phyloP scores from a whole-genome alignment of 192 early-diverging fungal species.

The Backusella liffmaniae region DNA sequence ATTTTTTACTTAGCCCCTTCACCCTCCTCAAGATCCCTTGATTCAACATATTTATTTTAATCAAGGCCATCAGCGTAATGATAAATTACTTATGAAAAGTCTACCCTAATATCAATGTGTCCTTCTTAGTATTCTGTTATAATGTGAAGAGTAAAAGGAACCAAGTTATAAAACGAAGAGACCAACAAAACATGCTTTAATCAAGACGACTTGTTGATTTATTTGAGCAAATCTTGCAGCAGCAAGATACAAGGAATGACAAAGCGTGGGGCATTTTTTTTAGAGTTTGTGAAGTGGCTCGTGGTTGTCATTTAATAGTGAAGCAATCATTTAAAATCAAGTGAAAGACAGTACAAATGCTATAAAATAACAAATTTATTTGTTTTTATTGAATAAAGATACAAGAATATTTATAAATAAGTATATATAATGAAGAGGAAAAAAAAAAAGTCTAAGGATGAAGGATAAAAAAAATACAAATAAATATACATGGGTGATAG shows the following conservation, averaged over 20 bases:
- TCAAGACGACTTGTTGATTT: not conserved
- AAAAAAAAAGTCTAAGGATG: not conserved
- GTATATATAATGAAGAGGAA: not conserved
- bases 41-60: not conserved
- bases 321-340: not conserved
- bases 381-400: conserved; percentile 5
- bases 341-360: not conserved
- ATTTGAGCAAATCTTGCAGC: not conserved
- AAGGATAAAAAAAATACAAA: not conserved
- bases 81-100: not conserved
- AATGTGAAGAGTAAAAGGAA: not conserved
- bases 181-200: not conserved
- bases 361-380: not conserved
- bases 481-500: not conserved
- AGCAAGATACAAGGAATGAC: not conserved
- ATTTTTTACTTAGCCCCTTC: not conserved
- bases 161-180: not conserved
- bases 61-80: not conserved
- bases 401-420: conserved; percentile 4
- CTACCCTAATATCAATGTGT: too few species aligned
- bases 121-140: not conserved
- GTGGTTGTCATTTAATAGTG: not conserved
- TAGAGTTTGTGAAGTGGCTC: not conserved
- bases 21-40: not conserved
- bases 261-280: not conserved